Base-by-base conservation (phyloP, 2,329 filamentous ascomycete species). In the Mollisiaceae sp. region DNA sequence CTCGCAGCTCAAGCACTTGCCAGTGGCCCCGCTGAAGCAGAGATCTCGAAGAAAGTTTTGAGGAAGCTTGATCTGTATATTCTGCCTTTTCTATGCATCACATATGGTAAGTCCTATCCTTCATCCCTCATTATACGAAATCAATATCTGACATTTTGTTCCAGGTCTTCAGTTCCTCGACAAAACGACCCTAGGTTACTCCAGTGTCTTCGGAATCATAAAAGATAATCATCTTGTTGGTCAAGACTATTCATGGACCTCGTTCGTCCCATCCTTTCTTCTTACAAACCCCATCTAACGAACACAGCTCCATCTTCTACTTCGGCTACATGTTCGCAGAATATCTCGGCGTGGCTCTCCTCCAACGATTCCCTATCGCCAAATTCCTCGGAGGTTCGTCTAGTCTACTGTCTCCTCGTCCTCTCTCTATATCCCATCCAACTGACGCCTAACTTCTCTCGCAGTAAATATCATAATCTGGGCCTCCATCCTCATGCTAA, bases 131-230 rank as follows among this genome's bases (percentile, higher is more conserved):
- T 1, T 1, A 45, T 8, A 32, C 18, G 11, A 32, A 32, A 15
- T 18, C 24, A 32, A 12, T 9, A 35, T 2, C 38, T 63, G 20
- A 60, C 20, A 6, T 64, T 45, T 45, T 36, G 85, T 85, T 68
- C 83, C 84, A 84, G 1, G 85, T 86, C 63, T 72, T 18, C 67
- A 73, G 63, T 73, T 70, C 20, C 45, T 70, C 22, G 70, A 73
- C 50, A 73, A 84, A 77, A 84, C 81, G 0, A 83, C 80, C 0
- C 70, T 85, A 9, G 81, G 78, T 38, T 86, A 86, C 68, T 84
- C 85, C 0, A 84, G 84, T 5, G 82, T 87, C 43, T 86, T 86
- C 68, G 85, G 84, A 0, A 85, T 87, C 62, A 76, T 78, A n/a
- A 67, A 59, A 22, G 77, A 79, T 60, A 77, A 75, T 43, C 59